Conservation (phyloP, 2,329 filamentous ascomycete genomes). For the Colletotrichum gigasporum region DNA sequence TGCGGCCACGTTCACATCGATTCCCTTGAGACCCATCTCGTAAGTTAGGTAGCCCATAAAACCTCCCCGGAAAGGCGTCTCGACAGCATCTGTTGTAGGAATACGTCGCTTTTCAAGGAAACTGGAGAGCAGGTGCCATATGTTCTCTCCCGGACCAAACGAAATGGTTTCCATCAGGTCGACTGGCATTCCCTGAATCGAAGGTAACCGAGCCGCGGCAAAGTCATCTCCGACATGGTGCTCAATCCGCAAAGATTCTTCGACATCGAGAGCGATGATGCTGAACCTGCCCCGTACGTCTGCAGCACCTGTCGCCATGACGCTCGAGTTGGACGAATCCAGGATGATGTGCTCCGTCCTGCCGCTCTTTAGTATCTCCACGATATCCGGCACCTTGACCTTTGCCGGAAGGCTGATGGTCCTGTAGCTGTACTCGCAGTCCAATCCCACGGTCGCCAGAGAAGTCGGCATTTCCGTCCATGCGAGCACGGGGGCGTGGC, state of each 20-base stretch:
- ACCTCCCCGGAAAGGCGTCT: slow-evolving; percentile 78
- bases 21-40: slow-evolving; percentile 77
- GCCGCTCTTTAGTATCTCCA: slow-evolving; percentile 56
- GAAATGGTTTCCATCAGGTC: slow-evolving; percentile 39
- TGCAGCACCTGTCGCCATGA: slow-evolving; percentile 47
- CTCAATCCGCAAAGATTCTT: slow-evolving; percentile 64
- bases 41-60: slow-evolving; percentile 88
- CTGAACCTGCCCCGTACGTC: slow-evolving; percentile 72
- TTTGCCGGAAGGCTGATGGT: slow-evolving; percentile 55
- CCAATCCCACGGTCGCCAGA: slow-evolving; percentile 41
- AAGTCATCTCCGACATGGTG: slow-evolving; percentile 61
- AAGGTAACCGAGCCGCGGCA: slow-evolving; percentile 41
- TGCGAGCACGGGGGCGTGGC: slow-evolving; percentile 1
- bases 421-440: slow-evolving; percentile 48
- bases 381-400: slow-evolving; percentile 62
- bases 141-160: slow-evolving; percentile 40
- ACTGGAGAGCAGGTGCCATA: slow-evolving; percentile 62
- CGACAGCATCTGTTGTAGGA: slow-evolving; percentile 25
- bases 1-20: slow-evolving; percentile 53
- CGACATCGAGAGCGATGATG: slow-evolving; percentile 75
- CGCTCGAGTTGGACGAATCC: slow-evolving; percentile 67
- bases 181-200: slow-evolving; percentile 18
- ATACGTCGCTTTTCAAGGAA: slow-evolving; percentile 48
- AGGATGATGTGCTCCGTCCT: slow-evolving; percentile 62
- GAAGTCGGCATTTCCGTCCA: slow-evolving; percentile 20